These are phyloP conservation scores for Sextonia rubra DNA, from an alignment of 164 flowering plant species.

Conservation along the genomic window DNA sequence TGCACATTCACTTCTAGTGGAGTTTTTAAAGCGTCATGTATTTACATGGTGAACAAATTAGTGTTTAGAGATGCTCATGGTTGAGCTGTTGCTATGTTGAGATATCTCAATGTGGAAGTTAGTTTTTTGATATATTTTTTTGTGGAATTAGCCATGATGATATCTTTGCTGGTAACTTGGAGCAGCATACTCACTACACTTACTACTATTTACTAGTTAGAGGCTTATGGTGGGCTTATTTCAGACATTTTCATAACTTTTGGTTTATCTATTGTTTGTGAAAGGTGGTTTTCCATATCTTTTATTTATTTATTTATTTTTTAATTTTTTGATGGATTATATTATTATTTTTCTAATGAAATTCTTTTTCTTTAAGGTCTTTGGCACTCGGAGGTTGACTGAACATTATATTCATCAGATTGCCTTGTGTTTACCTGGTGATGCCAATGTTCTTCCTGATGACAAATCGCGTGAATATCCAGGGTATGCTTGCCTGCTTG, in stretches of 20 bases:
- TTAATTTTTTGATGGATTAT: no score
- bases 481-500: conserved; percentile 88
- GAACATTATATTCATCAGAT: conserved; percentile 70
- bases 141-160: no score
- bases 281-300: no score
- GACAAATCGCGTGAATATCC: conserved; percentile 65
- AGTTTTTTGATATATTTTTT: background rate
- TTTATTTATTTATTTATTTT: no score
- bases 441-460: conserved; percentile 50
- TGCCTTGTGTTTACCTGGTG: conserved; percentile 50
- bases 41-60: background rate
- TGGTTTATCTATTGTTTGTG: no score
- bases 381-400: conserved; percentile 38
- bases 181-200: no score
- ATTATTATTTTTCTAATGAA: background rate
- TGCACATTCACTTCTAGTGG: background rate
- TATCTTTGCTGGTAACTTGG: no score
- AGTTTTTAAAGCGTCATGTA: background rate
- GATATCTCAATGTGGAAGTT: background rate
- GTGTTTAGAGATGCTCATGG: no score
- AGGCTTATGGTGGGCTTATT: no score
- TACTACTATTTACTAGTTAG: no score
- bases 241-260: no score
- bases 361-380: conserved; percentile 36
- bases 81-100: no score